phyloP scores from a whole-genome alignment of 176 grass and related monocot genomes.

The Ananas comosus region DNA sequence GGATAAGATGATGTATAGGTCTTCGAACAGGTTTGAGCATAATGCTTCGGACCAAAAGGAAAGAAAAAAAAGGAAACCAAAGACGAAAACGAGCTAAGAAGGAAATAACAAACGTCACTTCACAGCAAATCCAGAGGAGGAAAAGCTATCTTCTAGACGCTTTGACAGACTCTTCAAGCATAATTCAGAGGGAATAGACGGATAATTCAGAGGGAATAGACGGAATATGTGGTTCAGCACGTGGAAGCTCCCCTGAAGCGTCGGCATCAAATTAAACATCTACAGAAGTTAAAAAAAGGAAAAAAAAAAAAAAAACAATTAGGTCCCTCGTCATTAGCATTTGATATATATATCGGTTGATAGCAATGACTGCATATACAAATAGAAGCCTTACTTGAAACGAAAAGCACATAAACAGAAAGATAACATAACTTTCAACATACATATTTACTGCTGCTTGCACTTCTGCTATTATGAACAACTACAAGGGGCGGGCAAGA shows the following conservation, averaged over 20 bases:
- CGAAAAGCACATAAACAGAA: too few species aligned
- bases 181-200: too few species aligned
- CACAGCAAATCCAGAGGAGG: background rate
- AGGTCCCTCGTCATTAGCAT: conserved; percentile 1
- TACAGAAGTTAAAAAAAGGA: conserved; percentile 12
- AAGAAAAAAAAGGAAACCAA: background rate
- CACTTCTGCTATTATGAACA: too few species aligned
- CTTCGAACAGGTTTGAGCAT: background rate
- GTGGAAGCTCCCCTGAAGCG: conserved; percentile 26
- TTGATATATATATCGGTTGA: too few species aligned
- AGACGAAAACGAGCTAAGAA: background rate
- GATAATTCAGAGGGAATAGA: too few species aligned
- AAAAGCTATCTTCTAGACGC: background rate
- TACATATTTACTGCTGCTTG: too few species aligned
- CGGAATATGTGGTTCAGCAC: conserved; percentile 71
- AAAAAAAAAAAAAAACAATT: background rate
- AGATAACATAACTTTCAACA: too few species aligned
- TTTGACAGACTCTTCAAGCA: conserved; percentile 25
- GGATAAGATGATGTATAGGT: background rate
- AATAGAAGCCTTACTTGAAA: too few species aligned
- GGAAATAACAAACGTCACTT: background rate
- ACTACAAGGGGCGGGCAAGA: too few species aligned
- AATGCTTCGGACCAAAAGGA: background rate
- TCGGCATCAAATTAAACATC: conserved; percentile 57
- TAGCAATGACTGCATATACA: too few species aligned